Conservation (phyloP, 805 yeast genomes). For the Debaryomyces prosopidis region DNA sequence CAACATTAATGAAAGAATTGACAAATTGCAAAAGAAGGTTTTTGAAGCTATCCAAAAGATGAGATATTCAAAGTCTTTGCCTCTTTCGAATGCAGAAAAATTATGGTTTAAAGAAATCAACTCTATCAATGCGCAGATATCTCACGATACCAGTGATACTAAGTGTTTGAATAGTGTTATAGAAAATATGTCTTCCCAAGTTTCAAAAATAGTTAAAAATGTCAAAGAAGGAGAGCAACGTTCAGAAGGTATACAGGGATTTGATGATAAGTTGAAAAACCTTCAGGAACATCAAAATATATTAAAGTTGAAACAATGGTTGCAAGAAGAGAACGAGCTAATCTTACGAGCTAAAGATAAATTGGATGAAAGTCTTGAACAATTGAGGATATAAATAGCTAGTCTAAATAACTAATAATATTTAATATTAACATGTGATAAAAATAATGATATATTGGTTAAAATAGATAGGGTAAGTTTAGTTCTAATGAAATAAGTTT, state of each 20-base stretch:
- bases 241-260: slow-evolving; percentile 2
- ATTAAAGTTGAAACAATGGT: slow-evolving; percentile 15
- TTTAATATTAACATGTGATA: too few relatives aligned
- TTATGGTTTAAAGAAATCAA: slow-evolving; percentile 41
- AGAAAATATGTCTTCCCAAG: slow-evolving; percentile 21
- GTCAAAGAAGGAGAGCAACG: slow-evolving; percentile 2
- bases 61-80: slow-evolving; percentile 22
- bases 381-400: background rate
- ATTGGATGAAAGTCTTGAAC: slow-evolving; percentile 10
- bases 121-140: slow-evolving; percentile 14
- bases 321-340: slow-evolving; percentile 19
- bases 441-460: too few relatives aligned
- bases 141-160: slow-evolving; percentile 7
- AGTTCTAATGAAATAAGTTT: too few relatives aligned
- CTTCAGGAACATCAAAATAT: slow-evolving; percentile 16
- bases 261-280: slow-evolving; percentile 11
- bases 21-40: slow-evolving; percentile 20
- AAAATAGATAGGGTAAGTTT: too few relatives aligned
- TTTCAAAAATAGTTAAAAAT: slow-evolving; percentile 10
- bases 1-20: slow-evolving; percentile 18
- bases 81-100: slow-evolving; percentile 35
- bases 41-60: slow-evolving; percentile 21
- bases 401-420: too few relatives aligned
- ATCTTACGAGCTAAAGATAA: slow-evolving; percentile 14
- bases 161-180: slow-evolving; percentile 12